phyloP scores from a whole-genome alignment of 106 monocot genomes.

The Acorus gramineus region DNA sequence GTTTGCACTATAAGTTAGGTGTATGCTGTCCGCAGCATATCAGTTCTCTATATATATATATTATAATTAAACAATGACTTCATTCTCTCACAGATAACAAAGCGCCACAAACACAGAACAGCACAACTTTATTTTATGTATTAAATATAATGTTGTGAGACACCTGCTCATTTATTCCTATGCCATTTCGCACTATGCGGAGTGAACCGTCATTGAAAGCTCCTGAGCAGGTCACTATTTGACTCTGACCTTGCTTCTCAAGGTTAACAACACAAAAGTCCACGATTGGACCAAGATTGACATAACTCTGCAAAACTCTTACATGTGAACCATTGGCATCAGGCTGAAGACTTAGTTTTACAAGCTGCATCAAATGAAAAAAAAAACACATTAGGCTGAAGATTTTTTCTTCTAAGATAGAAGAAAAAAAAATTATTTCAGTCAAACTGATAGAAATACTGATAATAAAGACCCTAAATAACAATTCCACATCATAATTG shows the following conservation, averaged over 20 bases:
- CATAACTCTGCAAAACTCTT: constrained; percentile 85
- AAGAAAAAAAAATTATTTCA: no score
- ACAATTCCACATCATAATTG: no score
- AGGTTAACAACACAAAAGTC: constrained; percentile 99
- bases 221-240: constrained; percentile 96
- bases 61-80: no score
- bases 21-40: constrained; percentile 98
- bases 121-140: no score
- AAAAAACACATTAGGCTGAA: neutral
- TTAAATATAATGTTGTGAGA: no score
- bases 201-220: constrained; percentile 97
- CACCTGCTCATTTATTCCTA: constrained; percentile 97
- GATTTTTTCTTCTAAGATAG: no score
- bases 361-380: constrained; percentile 36
- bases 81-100: no score
- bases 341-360: constrained; percentile 95
- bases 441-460: no score
- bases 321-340: constrained; percentile 91
- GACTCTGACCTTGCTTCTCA: constrained; percentile 97
- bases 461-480: no score
- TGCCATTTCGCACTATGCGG: constrained; percentile 90
- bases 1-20: no score
- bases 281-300: constrained; percentile 94
- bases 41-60: constrained; percentile 72
- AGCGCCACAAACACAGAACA: no score